These are phyloP conservation scores for Prunus mume DNA, from an alignment of 306 rosid genomes.

Conservation along the genomic window DNA sequence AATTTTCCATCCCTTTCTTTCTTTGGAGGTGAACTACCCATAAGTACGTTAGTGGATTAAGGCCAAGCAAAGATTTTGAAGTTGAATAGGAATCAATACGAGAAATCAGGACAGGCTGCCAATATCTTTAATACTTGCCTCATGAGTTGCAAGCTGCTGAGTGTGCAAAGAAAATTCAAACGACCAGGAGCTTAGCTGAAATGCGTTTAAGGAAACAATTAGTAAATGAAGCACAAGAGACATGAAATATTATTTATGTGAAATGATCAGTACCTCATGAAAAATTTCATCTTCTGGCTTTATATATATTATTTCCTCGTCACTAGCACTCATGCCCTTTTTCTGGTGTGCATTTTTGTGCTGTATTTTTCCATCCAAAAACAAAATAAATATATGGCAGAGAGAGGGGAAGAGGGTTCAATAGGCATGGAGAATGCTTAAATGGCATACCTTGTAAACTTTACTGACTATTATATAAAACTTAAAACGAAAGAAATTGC, in stretches of 20 bases:
- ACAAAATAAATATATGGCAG: not conserved
- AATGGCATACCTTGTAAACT: slow-evolving; percentile 63
- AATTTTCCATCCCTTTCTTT: not conserved
- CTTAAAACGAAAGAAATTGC: slow-evolving; percentile 57
- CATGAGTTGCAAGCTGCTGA: slow-evolving; percentile 47
- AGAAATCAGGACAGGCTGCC: not conserved
- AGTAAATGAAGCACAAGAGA: not conserved
- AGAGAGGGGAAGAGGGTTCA: not conserved
- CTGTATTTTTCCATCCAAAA: slow-evolving; percentile 40
- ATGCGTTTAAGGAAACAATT: slow-evolving; percentile 25
- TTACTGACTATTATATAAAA: slow-evolving; percentile 54
- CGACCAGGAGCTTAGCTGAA: slow-evolving; percentile 78
- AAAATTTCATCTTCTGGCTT: slow-evolving; percentile 88
- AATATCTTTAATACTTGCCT: slow-evolving; percentile 45
- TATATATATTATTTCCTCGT: slow-evolving; percentile 47
- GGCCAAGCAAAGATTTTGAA: not conserved
- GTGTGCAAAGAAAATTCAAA: slow-evolving; percentile 56
- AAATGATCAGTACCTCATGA: slow-evolving; percentile 55
- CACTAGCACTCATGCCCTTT: slow-evolving; percentile 33
- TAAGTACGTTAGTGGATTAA: not conserved
- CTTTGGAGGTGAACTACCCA: not conserved
- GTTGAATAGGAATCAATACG: not conserved
- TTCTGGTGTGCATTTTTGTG: slow-evolving; percentile 43
- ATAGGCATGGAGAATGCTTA: slow-evolving; percentile 3
- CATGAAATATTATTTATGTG: not conserved